phyloP scores from a whole-genome alignment of 306 rosid species.

The Vigna mungo region DNA sequence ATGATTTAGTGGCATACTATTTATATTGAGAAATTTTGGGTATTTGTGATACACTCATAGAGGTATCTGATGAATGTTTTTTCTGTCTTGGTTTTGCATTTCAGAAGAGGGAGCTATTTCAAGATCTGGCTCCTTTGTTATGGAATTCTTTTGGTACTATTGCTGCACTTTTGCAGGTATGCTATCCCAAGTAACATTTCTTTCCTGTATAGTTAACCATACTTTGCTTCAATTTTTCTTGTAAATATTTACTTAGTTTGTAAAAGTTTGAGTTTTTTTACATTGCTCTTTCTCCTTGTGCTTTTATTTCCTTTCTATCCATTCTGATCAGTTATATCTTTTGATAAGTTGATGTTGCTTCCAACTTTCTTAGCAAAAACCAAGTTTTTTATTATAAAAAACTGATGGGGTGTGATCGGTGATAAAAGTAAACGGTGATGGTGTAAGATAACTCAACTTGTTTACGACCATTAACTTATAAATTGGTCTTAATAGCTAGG shows the following conservation, averaged over 20 bases:
- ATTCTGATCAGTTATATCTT: slow-evolving; percentile 25
- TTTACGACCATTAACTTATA: slow-evolving; percentile 6
- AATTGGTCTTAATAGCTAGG: background rate
- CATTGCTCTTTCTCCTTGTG: background rate
- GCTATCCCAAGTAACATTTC: slow-evolving; percentile 38
- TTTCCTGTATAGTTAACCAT: slow-evolving; percentile 25
- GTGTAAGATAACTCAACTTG: slow-evolving; percentile 24
- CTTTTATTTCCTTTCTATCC: slow-evolving; percentile 24
- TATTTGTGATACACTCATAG: slow-evolving; percentile 47
- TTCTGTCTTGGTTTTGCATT: slow-evolving; percentile 34
- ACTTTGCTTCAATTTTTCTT: slow-evolving; percentile 19
- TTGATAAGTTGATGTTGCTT: slow-evolving; percentile 15
- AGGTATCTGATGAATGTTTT: slow-evolving; percentile 37
- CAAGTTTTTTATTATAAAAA: slow-evolving; percentile 2
- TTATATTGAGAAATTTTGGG: slow-evolving; percentile 40
- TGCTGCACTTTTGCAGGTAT: slow-evolving; percentile 84
- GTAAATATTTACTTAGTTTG: slow-evolving; percentile 17
- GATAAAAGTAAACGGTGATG: background rate
- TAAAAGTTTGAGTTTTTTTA: slow-evolving; percentile 12
- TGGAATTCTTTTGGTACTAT: slow-evolving; percentile 99
- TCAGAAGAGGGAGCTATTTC: slow-evolving; percentile 94
- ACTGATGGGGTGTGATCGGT: slow-evolving; percentile 21
- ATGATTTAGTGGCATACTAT: too few relatives aligned
- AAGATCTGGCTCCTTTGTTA: slow-evolving; percentile 91
- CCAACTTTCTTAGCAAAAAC: slow-evolving; percentile 8